Conservation (phyloP, 1,284 basidiomycete genomes). For the Coniophora puteana region DNA sequence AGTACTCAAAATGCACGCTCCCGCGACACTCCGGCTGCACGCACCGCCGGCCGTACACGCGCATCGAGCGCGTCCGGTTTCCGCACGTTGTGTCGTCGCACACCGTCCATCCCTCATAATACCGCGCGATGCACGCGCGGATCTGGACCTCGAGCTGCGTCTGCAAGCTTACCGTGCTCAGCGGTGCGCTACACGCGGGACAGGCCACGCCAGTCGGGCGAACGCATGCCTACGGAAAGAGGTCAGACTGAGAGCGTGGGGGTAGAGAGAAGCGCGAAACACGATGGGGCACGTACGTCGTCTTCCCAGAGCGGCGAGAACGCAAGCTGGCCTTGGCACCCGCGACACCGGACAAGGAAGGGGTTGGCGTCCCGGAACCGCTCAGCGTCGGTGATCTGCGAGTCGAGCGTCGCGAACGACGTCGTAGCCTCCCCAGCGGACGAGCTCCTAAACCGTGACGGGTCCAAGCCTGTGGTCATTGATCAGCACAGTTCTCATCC, state of each 20-base stretch:
- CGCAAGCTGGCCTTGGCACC: constrained; percentile 59
- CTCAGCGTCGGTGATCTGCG: constrained; percentile 85
- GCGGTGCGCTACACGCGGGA: constrained; percentile 54
- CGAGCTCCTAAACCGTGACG: constrained; percentile 63
- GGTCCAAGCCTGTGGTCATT: constrained; percentile 70
- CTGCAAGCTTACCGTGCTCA: constrained; percentile 64
- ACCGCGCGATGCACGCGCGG: constrained; percentile 70
- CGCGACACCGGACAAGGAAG: constrained; percentile 71
- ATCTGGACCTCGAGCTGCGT: constrained; percentile 88
- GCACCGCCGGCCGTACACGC: constrained; percentile 86
- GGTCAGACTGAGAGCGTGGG: not conserved
- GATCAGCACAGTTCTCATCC: constrained; percentile 1
- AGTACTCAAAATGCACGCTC: constrained; percentile 78
- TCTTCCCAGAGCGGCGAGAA: constrained; percentile 70
- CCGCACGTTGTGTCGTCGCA: constrained; percentile 89
- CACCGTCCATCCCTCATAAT: constrained; percentile 87
- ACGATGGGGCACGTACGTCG: constrained; percentile 44
- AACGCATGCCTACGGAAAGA: constrained; percentile 45
- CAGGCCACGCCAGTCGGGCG: constrained; percentile 49
- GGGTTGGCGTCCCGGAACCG: constrained; percentile 77
- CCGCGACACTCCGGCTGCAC: constrained; percentile 68
- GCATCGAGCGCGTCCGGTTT: constrained; percentile 84
- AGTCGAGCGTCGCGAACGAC: constrained; percentile 82
- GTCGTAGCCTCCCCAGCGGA: constrained; percentile 55
- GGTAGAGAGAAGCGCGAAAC: no score